Base-by-base conservation (phyloP, 805 yeast species). In the Suhomyces vadensis region DNA sequence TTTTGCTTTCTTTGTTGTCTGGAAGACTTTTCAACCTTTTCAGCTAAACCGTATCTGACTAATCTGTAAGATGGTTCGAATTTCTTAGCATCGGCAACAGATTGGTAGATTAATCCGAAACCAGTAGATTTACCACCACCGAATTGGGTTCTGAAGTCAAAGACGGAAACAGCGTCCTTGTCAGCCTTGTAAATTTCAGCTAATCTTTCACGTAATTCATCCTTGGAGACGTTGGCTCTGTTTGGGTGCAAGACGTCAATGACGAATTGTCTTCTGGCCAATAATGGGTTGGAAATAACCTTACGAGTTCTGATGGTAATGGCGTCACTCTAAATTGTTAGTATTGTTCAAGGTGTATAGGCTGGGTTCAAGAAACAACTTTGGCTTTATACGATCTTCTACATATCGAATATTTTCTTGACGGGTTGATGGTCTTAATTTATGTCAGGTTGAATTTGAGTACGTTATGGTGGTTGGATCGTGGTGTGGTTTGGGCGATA, bases 101-200 rank as follows among this genome's bases (percentile, higher is more conserved):
- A 87, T 86, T 89, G 92, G 92, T 94, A 94, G 69, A 94, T 87
- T 73, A 94, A 83, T 78, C 98, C 99, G 79, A 94, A 94, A 74
- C 99, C 99, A 59, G 97, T 85, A 59, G 99, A 88, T 79, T 88
- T 92, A 71, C 97, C 96, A 78, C 99, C 99, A 88, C 99, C 99
- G 77, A 81, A 94, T 78, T 89, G 95, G 67, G 98, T 94, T 84
- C 96, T 87, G 96, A 94, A 88, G 75, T 98, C 98, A 72, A 94
- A 94, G 64, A 92, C 99, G 58, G 98, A 91, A 57, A 88, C 91
- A 67, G 92, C 85, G 65, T 87, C 95, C 81, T 87, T 87, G 69
- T 87, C 95, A 69, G 90, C 78, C 81, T 87, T 87, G 94, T 88
- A 88, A 66, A 81, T 77, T 64, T 82, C 82, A 71, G 95, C 87